Base-by-base conservation (phyloP, 139 green algal species). In the Chlorella sorokiniana region DNA sequence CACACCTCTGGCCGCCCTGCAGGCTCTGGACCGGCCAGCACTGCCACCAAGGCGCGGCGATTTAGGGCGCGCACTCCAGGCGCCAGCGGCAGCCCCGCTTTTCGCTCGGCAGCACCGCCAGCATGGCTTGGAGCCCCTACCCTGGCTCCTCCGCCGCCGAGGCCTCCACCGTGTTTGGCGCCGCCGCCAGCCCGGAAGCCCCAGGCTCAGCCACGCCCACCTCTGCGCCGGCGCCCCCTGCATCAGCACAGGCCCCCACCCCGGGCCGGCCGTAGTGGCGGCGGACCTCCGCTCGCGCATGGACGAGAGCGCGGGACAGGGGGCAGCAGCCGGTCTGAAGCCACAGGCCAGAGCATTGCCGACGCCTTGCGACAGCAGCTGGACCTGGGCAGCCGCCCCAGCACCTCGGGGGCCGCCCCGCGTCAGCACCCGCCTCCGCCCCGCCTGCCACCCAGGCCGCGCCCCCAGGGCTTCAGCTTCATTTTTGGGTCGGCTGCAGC, bases 41-140 rank as follows among this genome's bases (percentile, higher is more conserved):
- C 52, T 27, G 54, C 52, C 3, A 29, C 33, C 18, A 79, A 79
- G 52, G 52, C 23, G 14, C 51, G 73, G 40, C 73, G 73, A 3
- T 29, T 20, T 38, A 64, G n/a, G 52, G 54, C 37, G 1, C 73
- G 73, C 54, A 69, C 73, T 2, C 73, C 73, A 4, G 73, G 33
- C 4, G 25, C 20, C 22, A 22, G 25, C 10, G 37, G 33, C 7
- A 11, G 27, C n/a, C 35, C 73, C 52, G 73, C 73, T 79, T 79
- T 38, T 69, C 73, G 3, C 40, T 37, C 38, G 54, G 73, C 73
- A 69, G 73, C 37, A 37, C 73, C 27, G 40, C 73, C 7, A 69
- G 73, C 52, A 79, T 79, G 73, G 73, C 73, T 0, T 79, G 73
- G 73, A 54, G 35, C 29, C 73, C 73, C 38, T 79, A 69, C 54